Base-by-base conservation (phyloP, 2,329 filamentous ascomycete genomes). In the Chaetomiaceae sp. region DNA sequence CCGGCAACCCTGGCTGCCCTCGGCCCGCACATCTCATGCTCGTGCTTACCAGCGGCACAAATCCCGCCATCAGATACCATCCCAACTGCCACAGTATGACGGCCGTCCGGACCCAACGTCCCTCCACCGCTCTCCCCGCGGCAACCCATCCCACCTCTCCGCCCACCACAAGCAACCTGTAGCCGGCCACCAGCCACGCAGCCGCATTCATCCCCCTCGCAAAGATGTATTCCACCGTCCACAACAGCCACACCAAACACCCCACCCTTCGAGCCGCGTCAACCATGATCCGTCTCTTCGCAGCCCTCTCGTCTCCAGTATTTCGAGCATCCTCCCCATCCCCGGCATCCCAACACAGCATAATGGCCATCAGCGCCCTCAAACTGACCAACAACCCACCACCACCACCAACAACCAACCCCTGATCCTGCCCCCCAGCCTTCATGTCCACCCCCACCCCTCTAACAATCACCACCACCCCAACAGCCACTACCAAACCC, bases 161-260 rank as follows among this genome's bases (percentile, higher is more conserved):
- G 16, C 44, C 58, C 2, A 50, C 60, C 1, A 50, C 3, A 3
- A 57, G 23, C 12, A 67, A 48, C 40, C 50, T 58, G 25, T 48
- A 55, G 16, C 59, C 58, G 4, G 64, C 64, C 10, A 65, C 51
- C 6, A 63, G 8, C 31, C 66, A 59, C 2, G 68, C 63, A 5
- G 52, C 48, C 0, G 59, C 54, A 46, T 65, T 61, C 40, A 60
- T 61, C 3, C 58, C 44, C 31, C 66, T 62, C 0, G 57, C 56
- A 19, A 69, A 64, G 8, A 61, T 40, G 37, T 62, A 62, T 55
- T 71, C 70, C 2, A 62, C 39, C 1, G 51, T 56, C 0, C 62
- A 53, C 0, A 70, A 55, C 2, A 58, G 10, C 56, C 65, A 63
- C 0, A 62, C 40, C 0, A 67, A n/a, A 27, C 62, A 61, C 2